A percentile compares a stretch with the other conserved stretches of the same genome.
These are phyloP conservation scores for Oxyria digyna DNA, from an alignment of 148 eudicot genomes.

Conservation along the genomic window DNA sequence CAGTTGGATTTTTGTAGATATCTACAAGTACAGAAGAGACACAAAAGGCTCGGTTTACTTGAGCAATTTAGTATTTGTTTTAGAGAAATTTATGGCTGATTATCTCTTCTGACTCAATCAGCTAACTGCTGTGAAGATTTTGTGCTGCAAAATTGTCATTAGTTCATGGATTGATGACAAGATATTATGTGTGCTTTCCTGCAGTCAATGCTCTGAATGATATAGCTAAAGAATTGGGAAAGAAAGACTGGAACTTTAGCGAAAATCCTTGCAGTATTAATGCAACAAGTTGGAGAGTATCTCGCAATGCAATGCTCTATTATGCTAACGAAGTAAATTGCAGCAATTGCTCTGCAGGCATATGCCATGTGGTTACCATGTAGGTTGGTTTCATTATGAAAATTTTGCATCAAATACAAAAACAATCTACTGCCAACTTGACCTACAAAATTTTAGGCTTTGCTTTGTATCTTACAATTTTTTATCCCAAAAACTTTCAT, in stretches of 20 bases:
- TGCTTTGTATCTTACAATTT: background rate
- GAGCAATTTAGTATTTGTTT: background rate
- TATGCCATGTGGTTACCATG: constrained; percentile 5
- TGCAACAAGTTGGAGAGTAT: constrained; percentile 3
- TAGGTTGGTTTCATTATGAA: background rate
- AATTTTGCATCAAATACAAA: background rate
- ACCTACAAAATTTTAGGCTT: constrained; percentile 1
- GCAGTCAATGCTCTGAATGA: constrained; percentile 4
- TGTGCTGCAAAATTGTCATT: background rate
- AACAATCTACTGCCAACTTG: background rate
- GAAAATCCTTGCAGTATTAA: constrained; percentile 3
- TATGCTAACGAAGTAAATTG: background rate
- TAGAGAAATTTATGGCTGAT: background rate
- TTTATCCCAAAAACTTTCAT: too few relatives aligned
- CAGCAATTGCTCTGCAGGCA: constrained; percentile 7
- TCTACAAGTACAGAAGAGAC: background rate
- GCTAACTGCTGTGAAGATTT: background rate
- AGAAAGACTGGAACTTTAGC: background rate
- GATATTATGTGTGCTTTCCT: background rate
- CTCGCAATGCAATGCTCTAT: background rate
- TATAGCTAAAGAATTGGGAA: constrained; percentile 3
- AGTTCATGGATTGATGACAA: background rate
- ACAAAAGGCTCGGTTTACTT: background rate
- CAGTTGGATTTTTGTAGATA: background rate
- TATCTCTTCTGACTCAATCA: background rate